phyloP scores from a whole-genome alignment of 192 early-diverging fungal genomes.

The Funneliformis mosseae region DNA sequence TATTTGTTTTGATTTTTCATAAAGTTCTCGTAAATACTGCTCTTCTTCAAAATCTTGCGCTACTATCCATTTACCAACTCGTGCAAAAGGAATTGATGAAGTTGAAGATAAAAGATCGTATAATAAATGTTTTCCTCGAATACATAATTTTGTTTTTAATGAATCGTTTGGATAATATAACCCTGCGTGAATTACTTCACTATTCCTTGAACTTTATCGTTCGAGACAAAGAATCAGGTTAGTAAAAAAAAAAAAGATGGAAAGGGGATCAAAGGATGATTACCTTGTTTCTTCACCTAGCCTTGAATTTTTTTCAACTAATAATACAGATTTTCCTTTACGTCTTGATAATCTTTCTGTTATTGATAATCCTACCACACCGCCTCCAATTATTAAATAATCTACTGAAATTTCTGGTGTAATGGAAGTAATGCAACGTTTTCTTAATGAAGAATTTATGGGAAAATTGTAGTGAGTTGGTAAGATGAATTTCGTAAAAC shows the following conservation, averaged over 20 bases:
- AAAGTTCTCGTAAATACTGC: constrained; percentile 54
- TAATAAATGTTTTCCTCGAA: constrained; percentile 70
- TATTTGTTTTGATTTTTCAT: constrained; percentile 55
- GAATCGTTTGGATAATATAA: constrained; percentile 78
- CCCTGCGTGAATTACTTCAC: constrained; percentile 88
- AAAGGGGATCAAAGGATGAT: too few relatives aligned
- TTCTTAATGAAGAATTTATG: too few relatives aligned
- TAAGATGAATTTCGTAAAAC: too few relatives aligned
- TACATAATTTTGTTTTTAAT: constrained; percentile 76
- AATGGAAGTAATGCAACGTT: background rate
- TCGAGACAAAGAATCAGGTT: background rate
- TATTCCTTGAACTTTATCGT: constrained; percentile 70
- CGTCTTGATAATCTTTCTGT: constrained; percentile 62
- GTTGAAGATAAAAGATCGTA: constrained; percentile 56
- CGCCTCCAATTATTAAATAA: constrained; percentile 76
- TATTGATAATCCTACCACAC: constrained; percentile 80
- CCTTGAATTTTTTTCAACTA: constrained; percentile 68
- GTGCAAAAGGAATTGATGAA: constrained; percentile 54
- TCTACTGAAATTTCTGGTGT: constrained; percentile 59
- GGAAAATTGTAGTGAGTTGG: too few relatives aligned
- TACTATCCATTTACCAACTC: constrained; percentile 81
- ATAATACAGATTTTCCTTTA: constrained; percentile 50
- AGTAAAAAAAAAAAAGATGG: background rate
- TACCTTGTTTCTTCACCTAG: constrained; percentile 74
- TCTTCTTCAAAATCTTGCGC: constrained; percentile 57